A percentile compares a stretch with the other conserved stretches of the same genome.
Evolutionary conservation across 1,284 basidiomycete species (phyloP).

Genomic region (Cryptococcus sp.): DNA sequence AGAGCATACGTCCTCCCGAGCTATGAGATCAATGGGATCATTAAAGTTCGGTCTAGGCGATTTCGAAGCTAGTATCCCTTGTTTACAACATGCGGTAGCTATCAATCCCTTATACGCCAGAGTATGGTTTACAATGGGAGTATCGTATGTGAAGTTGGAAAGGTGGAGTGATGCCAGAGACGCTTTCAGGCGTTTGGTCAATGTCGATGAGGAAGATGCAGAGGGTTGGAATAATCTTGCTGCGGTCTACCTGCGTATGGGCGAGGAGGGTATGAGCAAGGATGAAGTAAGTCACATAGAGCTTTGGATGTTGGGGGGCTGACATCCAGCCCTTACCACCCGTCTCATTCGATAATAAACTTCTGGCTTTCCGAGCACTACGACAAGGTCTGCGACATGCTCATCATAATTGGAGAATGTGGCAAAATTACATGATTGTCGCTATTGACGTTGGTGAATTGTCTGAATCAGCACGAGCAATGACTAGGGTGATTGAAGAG

Average conservation of each 20-base stretch:
- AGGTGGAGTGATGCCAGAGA: conserved; percentile 78
- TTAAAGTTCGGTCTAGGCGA: conserved; percentile 68
- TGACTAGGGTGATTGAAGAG: conserved; percentile 77
- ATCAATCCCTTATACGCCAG: conserved; percentile 86
- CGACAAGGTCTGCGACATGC: conserved; percentile 78
- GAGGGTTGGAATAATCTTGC: conserved; percentile 99
- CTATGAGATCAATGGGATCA: conserved; percentile 85
- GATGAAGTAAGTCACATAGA: conserved; percentile 20
- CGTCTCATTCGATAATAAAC: conserved; percentile 59
- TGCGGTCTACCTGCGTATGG: conserved; percentile 84
- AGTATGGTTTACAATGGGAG: conserved; percentile 94
- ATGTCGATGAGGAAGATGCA: conserved; percentile 90
- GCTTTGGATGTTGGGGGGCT: background rate
- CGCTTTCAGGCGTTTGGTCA: conserved; percentile 79
- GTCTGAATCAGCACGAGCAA: conserved; percentile 77
- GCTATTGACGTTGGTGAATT: conserved; percentile 90
- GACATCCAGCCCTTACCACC: conserved; percentile 15
- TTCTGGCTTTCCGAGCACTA: conserved; percentile 90
- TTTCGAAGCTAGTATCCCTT: conserved; percentile 62
- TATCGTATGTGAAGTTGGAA: conserved; percentile 74
- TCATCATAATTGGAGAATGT: conserved; percentile 95
- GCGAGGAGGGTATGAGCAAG: conserved; percentile 45
- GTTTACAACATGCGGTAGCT: conserved; percentile 66
- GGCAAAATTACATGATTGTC: conserved; percentile 96
- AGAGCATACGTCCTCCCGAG: conserved; percentile 70